These are phyloP conservation scores for Litchi chinensis DNA, from an alignment of 345 rosid species.

Conservation along the genomic window DNA sequence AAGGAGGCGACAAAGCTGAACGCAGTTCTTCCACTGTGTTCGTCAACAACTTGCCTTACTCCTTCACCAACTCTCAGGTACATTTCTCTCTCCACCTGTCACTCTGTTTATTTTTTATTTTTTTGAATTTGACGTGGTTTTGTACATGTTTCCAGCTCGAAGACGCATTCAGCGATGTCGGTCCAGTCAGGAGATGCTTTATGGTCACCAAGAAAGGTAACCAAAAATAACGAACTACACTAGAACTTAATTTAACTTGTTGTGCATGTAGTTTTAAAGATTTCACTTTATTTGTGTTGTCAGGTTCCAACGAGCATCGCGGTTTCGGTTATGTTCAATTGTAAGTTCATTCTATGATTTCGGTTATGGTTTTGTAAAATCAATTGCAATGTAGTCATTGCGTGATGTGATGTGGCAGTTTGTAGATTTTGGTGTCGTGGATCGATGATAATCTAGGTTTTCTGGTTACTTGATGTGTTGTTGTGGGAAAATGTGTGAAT, in stretches of 20 bases:
- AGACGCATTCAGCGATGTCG: slow-evolving; percentile 85
- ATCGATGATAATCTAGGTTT: background rate
- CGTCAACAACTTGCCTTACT: slow-evolving; percentile 80
- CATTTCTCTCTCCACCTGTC: background rate
- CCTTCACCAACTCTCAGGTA: slow-evolving; percentile 87
- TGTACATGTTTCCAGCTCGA: slow-evolving; percentile 54
- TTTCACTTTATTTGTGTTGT: slow-evolving; percentile 12
- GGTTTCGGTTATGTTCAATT: slow-evolving; percentile 80
- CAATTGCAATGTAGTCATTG: background rate
- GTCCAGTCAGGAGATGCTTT: slow-evolving; percentile 92
- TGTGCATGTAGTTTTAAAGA: background rate
- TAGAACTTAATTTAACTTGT: background rate
- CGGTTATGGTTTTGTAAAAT: background rate
- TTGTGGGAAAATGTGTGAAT: background rate
- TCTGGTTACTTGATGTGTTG: background rate
- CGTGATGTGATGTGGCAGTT: background rate
- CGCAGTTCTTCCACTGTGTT: slow-evolving; percentile 78
- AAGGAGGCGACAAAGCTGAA: slow-evolving; percentile 45
- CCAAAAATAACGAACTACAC: background rate
- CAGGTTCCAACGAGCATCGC: slow-evolving; percentile 83
- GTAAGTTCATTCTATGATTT: slow-evolving; percentile 43
- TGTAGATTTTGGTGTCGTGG: background rate
- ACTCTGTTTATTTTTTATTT: background rate
- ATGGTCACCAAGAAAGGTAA: slow-evolving; percentile 79
- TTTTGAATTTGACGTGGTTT: background rate